Evolutionary conservation across 768 basidiomycete species (phyloP).

Genomic region (Sporobolomyces roseus): DNA sequence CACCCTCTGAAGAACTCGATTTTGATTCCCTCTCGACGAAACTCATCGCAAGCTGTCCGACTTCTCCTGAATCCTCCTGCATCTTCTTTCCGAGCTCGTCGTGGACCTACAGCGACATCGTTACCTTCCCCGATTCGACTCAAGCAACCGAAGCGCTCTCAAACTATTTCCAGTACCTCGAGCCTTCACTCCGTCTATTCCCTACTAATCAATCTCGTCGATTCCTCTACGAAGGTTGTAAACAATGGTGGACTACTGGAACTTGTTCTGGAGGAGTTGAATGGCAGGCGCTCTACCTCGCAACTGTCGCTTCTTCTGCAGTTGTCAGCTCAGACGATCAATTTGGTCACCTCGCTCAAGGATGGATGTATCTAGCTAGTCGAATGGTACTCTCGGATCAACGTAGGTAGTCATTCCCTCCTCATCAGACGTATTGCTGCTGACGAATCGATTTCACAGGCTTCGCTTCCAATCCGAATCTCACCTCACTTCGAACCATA

Average conservation of each 20-base stretch:
- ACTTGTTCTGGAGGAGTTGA: not conserved
- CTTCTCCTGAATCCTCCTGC: not conserved
- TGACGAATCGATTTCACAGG: not conserved
- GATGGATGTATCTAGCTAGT: not conserved
- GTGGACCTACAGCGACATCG: no score
- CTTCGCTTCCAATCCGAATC: slow-evolving; percentile 6
- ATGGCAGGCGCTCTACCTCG: not conserved
- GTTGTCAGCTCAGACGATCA: not conserved
- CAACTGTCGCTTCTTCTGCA: not conserved
- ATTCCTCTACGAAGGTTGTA: not conserved
- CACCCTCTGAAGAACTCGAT: not conserved
- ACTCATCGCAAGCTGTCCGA: not conserved
- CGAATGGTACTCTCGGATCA: not conserved
- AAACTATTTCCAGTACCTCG: no score
- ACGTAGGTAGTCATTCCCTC: not conserved
- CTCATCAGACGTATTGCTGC: not conserved
- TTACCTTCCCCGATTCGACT: no score
- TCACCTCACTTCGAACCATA: not conserved
- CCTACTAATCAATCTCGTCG: not conserved
- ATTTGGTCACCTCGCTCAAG: not conserved
- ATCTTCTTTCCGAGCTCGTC: not conserved
- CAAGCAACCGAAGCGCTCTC: no score
- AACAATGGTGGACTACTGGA: not conserved
- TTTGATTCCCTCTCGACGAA: not conserved
- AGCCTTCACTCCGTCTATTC: not conserved